These are phyloP conservation scores for Euptelea pleiosperma DNA, from an alignment of 164 flowering plant species.

Conservation along the genomic window DNA sequence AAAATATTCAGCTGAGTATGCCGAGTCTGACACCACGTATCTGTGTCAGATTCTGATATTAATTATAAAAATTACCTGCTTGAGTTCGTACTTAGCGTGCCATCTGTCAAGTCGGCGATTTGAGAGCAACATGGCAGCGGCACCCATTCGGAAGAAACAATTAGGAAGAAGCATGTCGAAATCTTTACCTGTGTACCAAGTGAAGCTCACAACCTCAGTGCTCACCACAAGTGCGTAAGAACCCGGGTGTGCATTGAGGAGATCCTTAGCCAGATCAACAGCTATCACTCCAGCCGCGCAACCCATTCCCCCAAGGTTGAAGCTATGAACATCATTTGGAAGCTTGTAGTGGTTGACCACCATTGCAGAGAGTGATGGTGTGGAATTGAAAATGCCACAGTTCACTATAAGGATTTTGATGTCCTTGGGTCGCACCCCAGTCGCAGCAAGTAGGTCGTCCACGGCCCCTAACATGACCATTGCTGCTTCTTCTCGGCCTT, in stretches of 20 bases:
- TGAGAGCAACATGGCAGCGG: conserved; percentile 65
- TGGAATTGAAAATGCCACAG: conserved; percentile 54
- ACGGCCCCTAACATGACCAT: conserved; percentile 56
- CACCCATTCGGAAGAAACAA: conserved; percentile 79
- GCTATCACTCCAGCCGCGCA: conserved; percentile 67
- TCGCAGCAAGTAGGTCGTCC: conserved; percentile 43
- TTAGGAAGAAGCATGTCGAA: conserved; percentile 58
- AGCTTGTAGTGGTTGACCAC: conserved; percentile 67
- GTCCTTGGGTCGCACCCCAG: conserved; percentile 39
- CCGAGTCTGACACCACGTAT: too few species aligned
- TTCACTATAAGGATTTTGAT: conserved; percentile 57
- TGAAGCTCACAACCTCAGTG: conserved; percentile 45
- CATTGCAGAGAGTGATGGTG: conserved; percentile 76
- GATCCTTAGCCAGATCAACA: conserved; percentile 60
- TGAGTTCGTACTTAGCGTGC: conserved; percentile 65
- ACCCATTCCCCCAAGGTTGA: conserved; percentile 83
- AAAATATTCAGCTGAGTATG: too few species aligned
- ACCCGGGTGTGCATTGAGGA: conserved; percentile 42
- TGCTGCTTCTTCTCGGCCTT: conserved; percentile 65
- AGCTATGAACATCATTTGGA: conserved; percentile 41
- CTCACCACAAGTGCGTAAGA: conserved; percentile 68
- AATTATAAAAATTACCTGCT: conserved; percentile 40
- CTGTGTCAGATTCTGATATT: too few species aligned
- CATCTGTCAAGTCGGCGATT: conserved; percentile 42
- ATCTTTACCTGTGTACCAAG: conserved; percentile 62